Base-by-base conservation (phyloP, 2,329 filamentous ascomycete genomes). In the Fusarium sp. region DNA sequence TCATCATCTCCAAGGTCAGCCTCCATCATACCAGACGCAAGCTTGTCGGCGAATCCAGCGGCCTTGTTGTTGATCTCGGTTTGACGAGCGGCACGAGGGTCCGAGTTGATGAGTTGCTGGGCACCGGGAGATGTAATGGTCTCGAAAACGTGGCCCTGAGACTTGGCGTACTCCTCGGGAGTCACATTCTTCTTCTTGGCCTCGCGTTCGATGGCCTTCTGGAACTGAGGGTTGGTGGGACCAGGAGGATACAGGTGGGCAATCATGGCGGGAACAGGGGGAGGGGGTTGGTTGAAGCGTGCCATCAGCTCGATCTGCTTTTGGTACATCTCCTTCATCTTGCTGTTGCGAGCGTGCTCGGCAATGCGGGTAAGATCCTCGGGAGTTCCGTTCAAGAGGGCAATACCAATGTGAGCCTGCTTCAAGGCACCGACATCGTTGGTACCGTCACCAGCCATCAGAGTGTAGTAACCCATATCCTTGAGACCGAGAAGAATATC, bases 281-380 rank as follows among this genome's bases (percentile, higher is more conserved):
- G 97, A 2, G 91, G 83, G 15, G 95, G 94, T 83, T 98, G 95
- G 82, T 97, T 98, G 89, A 98, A 99, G 73, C 96, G 91, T 81
- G 93, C 90, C 94, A 99, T 98, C 82, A 99, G 89, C 56, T 92
- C 87, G 66, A 93, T 90, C 83, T 99, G 97, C 87, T 99, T 98
- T 86, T 98, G 95, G 82, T 99, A 99, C 74, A 99, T 90, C 75
- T 98, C 95, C 88, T 98, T 98, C 94, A 99, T 97, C 88, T 95
- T 97, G 45, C 93, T 97, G 83, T 95, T 97, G 77, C 97, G 93
- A 79, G 93, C 92, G 84, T 99, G 95, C 80, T 98, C 97, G 30
- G 94, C 93, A 78, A 99, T 99, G 82, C 93, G 95, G 66, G 92
- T 92, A 63, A 99, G 89, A 81, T 98, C 97, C 25, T 98, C 94